A percentile compares a stretch with the other conserved stretches of the same genome.
phyloP scores from a whole-genome alignment of 352 stramenopile genomes.

The Globisporangium takayamanum region DNA sequence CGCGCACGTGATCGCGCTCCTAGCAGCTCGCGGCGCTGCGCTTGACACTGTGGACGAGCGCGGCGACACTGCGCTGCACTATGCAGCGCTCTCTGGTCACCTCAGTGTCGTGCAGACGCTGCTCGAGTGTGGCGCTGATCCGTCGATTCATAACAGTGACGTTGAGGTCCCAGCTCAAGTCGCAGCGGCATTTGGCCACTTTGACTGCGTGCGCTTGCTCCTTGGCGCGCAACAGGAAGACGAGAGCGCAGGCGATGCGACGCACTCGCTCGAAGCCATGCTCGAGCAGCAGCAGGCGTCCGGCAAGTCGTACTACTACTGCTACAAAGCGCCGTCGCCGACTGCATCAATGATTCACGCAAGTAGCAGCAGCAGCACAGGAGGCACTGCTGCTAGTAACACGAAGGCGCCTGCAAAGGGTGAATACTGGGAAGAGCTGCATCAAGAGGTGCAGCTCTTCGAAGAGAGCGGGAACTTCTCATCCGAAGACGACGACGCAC shows the following conservation, averaged over 20 bases:
- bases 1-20: slow-evolving; percentile 15
- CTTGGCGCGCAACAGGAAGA: slow-evolving; percentile 16
- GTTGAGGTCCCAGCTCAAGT: slow-evolving; percentile 49
- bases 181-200: slow-evolving; percentile 32
- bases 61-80: slow-evolving; percentile 68
- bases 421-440: slow-evolving; percentile 62
- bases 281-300: slow-evolving; percentile 30
- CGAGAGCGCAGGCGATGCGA: neutral
- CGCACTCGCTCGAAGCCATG: slow-evolving; percentile 20
- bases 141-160: slow-evolving; percentile 45
- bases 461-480: slow-evolving; percentile 68
- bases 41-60: slow-evolving; percentile 49
- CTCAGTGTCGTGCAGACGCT: slow-evolving; percentile 27
- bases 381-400: neutral
- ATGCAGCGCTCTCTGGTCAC: slow-evolving; percentile 46
- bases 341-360: slow-evolving; percentile 2
- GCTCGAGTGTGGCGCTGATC: slow-evolving; percentile 38
- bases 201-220: slow-evolving; percentile 41
- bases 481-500: slow-evolving; percentile 36
- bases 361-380: too few relatives aligned
- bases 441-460: slow-evolving; percentile 65
- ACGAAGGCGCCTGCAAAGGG: slow-evolving; percentile 1
- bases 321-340: slow-evolving; percentile 20
- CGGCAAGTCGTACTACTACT: slow-evolving; percentile 13
- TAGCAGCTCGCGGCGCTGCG: slow-evolving; percentile 28